These are phyloP conservation scores for Kodamaea kakaduensis DNA, from an alignment of 805 yeast genomes.

Conservation along the genomic window DNA sequence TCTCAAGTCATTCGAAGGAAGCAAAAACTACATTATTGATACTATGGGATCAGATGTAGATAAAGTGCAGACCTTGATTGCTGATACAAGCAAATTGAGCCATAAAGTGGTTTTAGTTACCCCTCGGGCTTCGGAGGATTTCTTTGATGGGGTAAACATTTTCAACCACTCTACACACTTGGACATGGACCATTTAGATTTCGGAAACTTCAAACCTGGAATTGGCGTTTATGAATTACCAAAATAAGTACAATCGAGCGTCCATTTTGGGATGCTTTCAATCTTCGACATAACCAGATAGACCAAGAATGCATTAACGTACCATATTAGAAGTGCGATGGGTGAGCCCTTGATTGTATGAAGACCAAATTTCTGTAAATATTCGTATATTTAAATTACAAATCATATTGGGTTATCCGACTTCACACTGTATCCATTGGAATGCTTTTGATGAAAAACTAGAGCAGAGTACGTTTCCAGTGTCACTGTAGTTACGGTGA, in stretches of 20 bases:
- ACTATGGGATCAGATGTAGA: conserved; percentile 44
- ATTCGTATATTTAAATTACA: too few species aligned
- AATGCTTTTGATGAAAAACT: too few species aligned
- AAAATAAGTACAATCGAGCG: background rate
- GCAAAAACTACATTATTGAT: conserved; percentile 36
- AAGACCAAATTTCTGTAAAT: too few species aligned
- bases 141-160: conserved; percentile 5
- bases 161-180: conserved; percentile 47
- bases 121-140: conserved; percentile 34
- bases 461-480: too few species aligned
- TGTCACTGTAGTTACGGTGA: too few species aligned
- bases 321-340: too few species aligned
- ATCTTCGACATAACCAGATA: too few species aligned
- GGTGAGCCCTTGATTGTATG: too few species aligned
- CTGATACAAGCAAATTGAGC: conserved; percentile 4
- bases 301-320: too few species aligned
- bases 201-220: conserved; percentile 56
- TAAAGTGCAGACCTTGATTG: conserved; percentile 19
- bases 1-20: conserved; percentile 6
- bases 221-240: conserved; percentile 48
- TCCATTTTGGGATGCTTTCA: too few species aligned
- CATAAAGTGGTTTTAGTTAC: conserved; percentile 28
- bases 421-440: too few species aligned
- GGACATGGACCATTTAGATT: conserved; percentile 74
- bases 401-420: too few species aligned